Evolutionary conservation across 1,139 yeast genomes (phyloP).

Genomic region (Sugiyamaella grinbergsii): DNA sequence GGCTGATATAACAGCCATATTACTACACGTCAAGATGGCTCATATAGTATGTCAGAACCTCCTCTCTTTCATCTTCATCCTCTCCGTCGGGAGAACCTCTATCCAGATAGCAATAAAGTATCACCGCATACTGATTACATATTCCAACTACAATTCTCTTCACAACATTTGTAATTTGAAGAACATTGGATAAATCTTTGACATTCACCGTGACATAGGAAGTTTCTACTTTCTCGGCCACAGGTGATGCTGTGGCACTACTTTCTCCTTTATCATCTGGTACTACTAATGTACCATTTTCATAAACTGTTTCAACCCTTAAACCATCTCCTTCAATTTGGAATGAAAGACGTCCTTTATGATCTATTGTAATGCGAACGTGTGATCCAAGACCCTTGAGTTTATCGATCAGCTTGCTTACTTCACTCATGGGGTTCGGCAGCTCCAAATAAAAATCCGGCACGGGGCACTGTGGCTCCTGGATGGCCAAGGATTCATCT

Average conservation of each 20-base stretch:
- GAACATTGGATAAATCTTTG: conserved; percentile 42
- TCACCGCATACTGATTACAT: conserved; percentile 37
- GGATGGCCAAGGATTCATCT: conserved; percentile 25
- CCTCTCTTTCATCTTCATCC: conserved; percentile 26
- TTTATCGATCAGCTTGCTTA: conserved; percentile 9
- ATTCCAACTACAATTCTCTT: conserved; percentile 42
- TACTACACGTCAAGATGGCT: conserved; percentile 27
- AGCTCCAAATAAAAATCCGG: conserved; percentile 32
- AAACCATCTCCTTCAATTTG: conserved; percentile 35
- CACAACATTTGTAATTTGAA: conserved; percentile 36
- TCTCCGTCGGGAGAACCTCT: conserved; percentile 27
- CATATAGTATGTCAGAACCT: conserved; percentile 33
- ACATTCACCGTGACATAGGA: conserved; percentile 30
- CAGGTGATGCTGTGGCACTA: neutral
- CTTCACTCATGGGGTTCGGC: conserved; percentile 6
- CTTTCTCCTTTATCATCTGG: conserved; percentile 23
- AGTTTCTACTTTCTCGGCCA: conserved; percentile 4
- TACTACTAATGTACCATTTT: conserved; percentile 32
- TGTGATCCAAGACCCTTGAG: conserved; percentile 29
- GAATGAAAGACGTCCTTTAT: conserved; percentile 34
- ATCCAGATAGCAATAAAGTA: conserved; percentile 40
- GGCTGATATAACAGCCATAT: too few species aligned
- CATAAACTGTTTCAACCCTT: conserved; percentile 36
- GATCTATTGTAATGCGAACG: conserved; percentile 30
- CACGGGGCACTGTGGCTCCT: conserved; percentile 35